Evolutionary conservation across 768 basidiomycete species (phyloP).

Genomic region (Boletus speciosus): DNA sequence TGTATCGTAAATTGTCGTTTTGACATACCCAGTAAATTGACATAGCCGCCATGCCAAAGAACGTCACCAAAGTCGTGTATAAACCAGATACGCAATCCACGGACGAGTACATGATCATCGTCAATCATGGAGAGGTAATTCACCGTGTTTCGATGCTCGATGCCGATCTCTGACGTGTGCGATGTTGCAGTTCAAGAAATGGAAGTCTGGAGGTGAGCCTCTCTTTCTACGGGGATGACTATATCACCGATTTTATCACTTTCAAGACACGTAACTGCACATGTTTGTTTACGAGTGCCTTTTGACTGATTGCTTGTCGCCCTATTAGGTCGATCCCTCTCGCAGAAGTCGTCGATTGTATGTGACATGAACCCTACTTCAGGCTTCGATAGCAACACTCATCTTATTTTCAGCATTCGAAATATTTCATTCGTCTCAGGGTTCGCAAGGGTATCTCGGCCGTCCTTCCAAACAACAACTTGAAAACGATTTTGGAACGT

Average conservation of each 20-base stretch:
- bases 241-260: constrained; percentile 12
- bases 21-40: constrained; percentile 10
- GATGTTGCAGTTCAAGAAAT: constrained; percentile 60
- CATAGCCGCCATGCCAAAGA: constrained; percentile 38
- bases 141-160: constrained; percentile 1
- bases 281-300: not conserved
- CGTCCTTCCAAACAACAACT: constrained; percentile 81
- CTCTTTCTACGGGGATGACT: not conserved
- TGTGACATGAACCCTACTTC: constrained; percentile 23
- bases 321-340: constrained; percentile 59
- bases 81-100: constrained; percentile 70
- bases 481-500: constrained; percentile 64
- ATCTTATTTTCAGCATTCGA: constrained; percentile 51
- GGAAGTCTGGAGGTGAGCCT: constrained; percentile 71
- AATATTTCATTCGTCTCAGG: constrained; percentile 69
- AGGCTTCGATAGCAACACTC: not conserved
- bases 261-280: constrained; percentile 60
- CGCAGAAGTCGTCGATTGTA: constrained; percentile 79
- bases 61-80: constrained; percentile 70
- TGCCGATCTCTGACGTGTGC: constrained; percentile 4
- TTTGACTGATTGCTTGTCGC: constrained; percentile 13
- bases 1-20: constrained; percentile 12
- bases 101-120: constrained; percentile 69
- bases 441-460: constrained; percentile 72
- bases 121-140: constrained; percentile 61